These are phyloP conservation scores for Rhodotorula sp. DNA, from an alignment of 1,284 basidiomycete genomes.

Conservation along the genomic window DNA sequence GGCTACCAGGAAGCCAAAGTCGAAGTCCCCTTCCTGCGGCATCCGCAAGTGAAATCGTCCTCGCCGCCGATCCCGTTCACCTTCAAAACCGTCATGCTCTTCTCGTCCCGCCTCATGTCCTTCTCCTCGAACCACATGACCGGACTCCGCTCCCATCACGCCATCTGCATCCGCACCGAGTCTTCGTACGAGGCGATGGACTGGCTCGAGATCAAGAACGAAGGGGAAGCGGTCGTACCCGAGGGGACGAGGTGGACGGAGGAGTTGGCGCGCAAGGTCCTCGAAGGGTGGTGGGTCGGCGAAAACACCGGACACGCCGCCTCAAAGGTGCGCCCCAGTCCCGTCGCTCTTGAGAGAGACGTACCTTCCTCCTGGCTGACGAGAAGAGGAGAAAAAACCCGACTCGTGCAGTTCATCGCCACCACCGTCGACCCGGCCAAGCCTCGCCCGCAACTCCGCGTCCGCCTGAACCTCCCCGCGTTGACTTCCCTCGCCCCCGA, in stretches of 20 bases:
- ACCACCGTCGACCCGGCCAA: background rate
- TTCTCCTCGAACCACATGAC: conserved; percentile 21
- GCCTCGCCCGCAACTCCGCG: background rate
- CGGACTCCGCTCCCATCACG: conserved; percentile 19
- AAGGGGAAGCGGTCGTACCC: background rate
- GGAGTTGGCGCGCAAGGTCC: conserved; percentile 2
- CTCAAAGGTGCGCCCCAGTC: conserved; percentile 10
- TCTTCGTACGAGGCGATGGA: conserved; percentile 21
- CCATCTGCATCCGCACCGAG: conserved; percentile 9
- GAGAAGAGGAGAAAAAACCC: too few relatives aligned
- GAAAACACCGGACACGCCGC: conserved; percentile 26
- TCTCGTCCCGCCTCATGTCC: conserved; percentile 29
- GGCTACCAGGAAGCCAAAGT: conserved; percentile 29
- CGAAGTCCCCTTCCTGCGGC: conserved; percentile 29
- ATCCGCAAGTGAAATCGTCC: background rate
- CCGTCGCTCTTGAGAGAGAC: background rate
- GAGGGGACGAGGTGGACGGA: conserved; percentile 14
- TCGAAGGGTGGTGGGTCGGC: conserved; percentile 33
- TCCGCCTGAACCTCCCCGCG: conserved; percentile 25
- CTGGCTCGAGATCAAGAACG: conserved; percentile 6
- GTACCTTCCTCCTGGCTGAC: background rate
- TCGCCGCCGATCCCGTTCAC: conserved; percentile 13
- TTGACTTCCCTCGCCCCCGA: conserved; percentile 5
- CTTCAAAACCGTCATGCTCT: conserved; percentile 32
- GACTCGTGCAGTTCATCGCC: conserved; percentile 20